A percentile compares a stretch with the other conserved stretches of the same genome.
Conservation (phyloP, 2,329 filamentous ascomycete genomes). For the Fusarium sp. region DNA sequence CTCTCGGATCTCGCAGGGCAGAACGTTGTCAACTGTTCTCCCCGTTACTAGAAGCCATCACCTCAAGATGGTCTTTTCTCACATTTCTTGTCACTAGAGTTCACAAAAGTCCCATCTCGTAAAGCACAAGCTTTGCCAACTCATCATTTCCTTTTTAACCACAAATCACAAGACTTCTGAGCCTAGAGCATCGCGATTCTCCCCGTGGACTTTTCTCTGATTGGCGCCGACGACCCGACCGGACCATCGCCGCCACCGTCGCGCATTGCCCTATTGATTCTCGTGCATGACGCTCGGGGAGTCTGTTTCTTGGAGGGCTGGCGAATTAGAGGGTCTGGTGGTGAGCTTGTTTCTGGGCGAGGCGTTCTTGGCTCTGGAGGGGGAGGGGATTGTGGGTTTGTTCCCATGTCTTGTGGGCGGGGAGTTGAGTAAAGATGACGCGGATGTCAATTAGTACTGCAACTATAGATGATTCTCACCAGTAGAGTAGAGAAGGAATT, state of each 20-base stretch:
- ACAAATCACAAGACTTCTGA: slow-evolving; percentile 2
- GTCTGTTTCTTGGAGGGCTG: slow-evolving; percentile 28
- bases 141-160: neutral
- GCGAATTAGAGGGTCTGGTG: slow-evolving; percentile 15
- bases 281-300: slow-evolving; percentile 37
- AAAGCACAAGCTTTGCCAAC: slow-evolving; percentile 6
- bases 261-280: slow-evolving; percentile 37
- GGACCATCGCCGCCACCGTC: slow-evolving; percentile 36
- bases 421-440: neutral
- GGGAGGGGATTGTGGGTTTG: neutral
- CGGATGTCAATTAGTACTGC: neutral
- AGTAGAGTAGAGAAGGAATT: neutral
- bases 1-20: slow-evolving; percentile 39
- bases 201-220: slow-evolving; percentile 12
- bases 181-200: slow-evolving; percentile 28
- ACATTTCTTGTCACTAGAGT: neutral
- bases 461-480: neutral
- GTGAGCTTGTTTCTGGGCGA: slow-evolving; percentile 31
- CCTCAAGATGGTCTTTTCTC: neutral
- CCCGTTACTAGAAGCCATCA: neutral
- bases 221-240: slow-evolving; percentile 42
- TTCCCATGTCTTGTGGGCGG: neutral
- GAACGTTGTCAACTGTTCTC: neutral
- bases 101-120: neutral
- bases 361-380: neutral